Base-by-base conservation (phyloP, 768 basidiomycete genomes). In the Trametes elegans region DNA sequence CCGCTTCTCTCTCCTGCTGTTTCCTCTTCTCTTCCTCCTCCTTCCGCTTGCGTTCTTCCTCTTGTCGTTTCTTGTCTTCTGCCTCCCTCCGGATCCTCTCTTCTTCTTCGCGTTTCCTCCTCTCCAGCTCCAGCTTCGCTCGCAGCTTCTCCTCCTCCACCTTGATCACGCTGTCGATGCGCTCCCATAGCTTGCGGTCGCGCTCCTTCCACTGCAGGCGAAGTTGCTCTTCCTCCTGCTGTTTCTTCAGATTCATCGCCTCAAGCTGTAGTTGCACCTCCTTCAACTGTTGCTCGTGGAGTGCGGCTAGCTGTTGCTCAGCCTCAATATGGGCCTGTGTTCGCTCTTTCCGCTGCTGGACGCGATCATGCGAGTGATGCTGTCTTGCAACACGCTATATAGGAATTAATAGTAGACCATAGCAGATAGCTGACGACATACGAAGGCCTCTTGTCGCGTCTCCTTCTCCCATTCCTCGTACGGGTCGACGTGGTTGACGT, bases 161-260 rank as follows among this genome's bases (percentile, higher is more conserved):
- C 62, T 78, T 78, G 57, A 90, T 90, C 7, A 76, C 82, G 2
- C 57, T 65, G 67, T 90, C 86, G 48, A 88, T 80, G 4, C 83
- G 74, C 24, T 81, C 74, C 73, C 82, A 83, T 32, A 82, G 70
- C 45, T 63, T 62, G 40, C 58, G 70, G 55, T 77, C 74, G 45
- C 78, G 72, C 32, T 71, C 69, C 44, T 76, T 76, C 80, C 80
- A 83, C 8, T 62, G 67, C 5, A 70, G 70, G 40, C 72, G 70
- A 31, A 85, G 65, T 44, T 63, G 66, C 32, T 73, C 69, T 51
- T 85, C 77, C 24, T 80, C 78, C 10, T 67, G 64, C 54, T 79
- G 75, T 40, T 78, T 76, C 54, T 71, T 69, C 18, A 79, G 47
- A 28, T 75, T 70, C 49, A 87, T 52, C 0, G 60, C 53, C 3